Base-by-base conservation (phyloP, 768 basidiomycete genomes). In the Rhodocollybia butyracea region DNA sequence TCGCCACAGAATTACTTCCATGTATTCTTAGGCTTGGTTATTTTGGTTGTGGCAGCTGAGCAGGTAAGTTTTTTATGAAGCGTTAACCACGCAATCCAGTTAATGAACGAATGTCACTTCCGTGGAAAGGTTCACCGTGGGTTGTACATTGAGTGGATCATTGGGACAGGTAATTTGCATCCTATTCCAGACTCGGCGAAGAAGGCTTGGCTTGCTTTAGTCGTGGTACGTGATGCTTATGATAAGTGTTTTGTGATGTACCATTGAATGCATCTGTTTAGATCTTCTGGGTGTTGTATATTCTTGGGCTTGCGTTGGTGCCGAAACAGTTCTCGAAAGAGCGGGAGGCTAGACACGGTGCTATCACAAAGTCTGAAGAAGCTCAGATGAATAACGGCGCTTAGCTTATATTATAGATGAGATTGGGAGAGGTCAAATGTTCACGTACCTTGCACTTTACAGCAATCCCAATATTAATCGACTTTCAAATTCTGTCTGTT, bases 1-100 rank as follows among this genome's bases (percentile, higher is more conserved):
- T 70, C 82, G 7, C 74, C 77, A 30, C 83, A 76, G 43, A 82
- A 80, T 60, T 85, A 82, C 66, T 52, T 79, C 27, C 84, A 86
- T 59, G 80, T 75, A 8, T 53, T 77, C 3, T 60, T 86, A 22
- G 85, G 85, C 2, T 64, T 85, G 6, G 66, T 69, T 0, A 85
- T 84, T 50, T 71, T 88, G 47, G 76, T 68, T 1, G 66, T 85
- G 22, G 80, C 82, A 2, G 77, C 76, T 29, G 82, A 75, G 55
- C 77, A 82, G 72, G 79, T 78, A 46, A 55, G 61, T n/a, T n/a
- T n/a, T n/a, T n/a, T n/a, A n/a, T n/a, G n/a, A n/a, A n/a, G n/a
- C n/a, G n/a, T n/a, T n/a, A n/a, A n/a, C n/a, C n/a, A n/a, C n/a
- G n/a, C n/a, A n/a, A n/a, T n/a, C n/a, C n/a, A n/a, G n/a, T n/a